Evolutionary conservation across 2,329 filamentous ascomycete genomes (phyloP).

Genomic region (Cercospora janseana): DNA sequence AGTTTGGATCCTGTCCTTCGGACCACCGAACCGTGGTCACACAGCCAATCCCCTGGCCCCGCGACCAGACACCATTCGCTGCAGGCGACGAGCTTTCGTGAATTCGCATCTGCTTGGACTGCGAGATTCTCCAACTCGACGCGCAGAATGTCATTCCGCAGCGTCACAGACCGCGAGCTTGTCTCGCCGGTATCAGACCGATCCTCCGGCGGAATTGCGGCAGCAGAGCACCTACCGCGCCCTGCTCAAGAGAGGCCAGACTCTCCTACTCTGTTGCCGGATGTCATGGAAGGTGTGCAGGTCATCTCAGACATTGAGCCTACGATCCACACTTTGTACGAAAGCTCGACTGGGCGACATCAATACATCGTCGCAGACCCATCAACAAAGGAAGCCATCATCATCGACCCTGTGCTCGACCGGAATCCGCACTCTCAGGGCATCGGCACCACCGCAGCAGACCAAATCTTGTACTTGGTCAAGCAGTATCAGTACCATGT

Average conservation of each 20-base stretch:
- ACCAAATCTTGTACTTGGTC: conserved; percentile 50
- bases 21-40: conserved; percentile 8
- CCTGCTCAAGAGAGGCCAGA: neutral
- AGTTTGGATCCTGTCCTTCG: neutral
- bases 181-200: conserved; percentile 11
- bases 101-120: neutral
- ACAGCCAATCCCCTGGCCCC: conserved; percentile 14
- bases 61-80: conserved; percentile 10
- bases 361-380: conserved; percentile 62
- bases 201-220: neutral
- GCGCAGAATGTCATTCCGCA: conserved; percentile 5
- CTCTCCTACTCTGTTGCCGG: neutral
- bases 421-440: conserved; percentile 41
- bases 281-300: conserved; percentile 10
- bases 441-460: conserved; percentile 55
- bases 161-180: conserved; percentile 3
- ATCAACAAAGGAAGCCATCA: conserved; percentile 48
- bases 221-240: conserved; percentile 1
- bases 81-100: conserved; percentile 6
- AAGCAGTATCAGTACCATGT: conserved; percentile 50
- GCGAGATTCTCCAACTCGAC: conserved; percentile 2
- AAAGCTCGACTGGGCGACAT: conserved; percentile 53
- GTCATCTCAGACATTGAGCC: conserved; percentile 26
- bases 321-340: conserved; percentile 37
- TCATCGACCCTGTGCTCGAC: conserved; percentile 64